Base-by-base conservation (phyloP, 2,329 filamentous ascomycete species). In the Penicillium verrucosum region DNA sequence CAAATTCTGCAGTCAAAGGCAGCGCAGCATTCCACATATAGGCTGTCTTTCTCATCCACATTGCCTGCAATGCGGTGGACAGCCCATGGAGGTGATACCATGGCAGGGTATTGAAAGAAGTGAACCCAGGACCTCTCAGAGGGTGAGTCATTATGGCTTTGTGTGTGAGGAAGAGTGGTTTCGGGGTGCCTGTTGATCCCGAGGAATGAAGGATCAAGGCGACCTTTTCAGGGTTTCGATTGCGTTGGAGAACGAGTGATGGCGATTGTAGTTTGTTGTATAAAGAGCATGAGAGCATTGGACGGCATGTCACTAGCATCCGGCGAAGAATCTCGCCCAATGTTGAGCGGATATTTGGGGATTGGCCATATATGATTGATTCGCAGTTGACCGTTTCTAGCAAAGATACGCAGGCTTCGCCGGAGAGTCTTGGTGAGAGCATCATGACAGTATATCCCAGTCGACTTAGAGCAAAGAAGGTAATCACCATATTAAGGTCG, bases 201-300 rank as follows among this genome's bases (percentile, higher is more conserved):
- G 78, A 80, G 0, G 79, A 81, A 59, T 81, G 79, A 40, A 76
- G 70, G 29, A 80, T 78, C 32, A 79, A 60, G 0, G 73, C 73
- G 1, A 71, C 60, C 46, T 72, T 72, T 47, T 65, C 72, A 25
- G 59, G 58, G 60, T 62, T 66, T 7, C 60, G 61, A 30, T 49
- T 59, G 7, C 60, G 58, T 25, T 61, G 52, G 7, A 70, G 36
- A 23, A 64, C 37, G 8, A 67, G 18, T 3, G 66, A 46, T 1
- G 61, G 57, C 0, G 61, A 56, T 14, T 67, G 57, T 7, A 45
- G 21, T 2, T 42, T 53, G 6, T 54, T 57, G 0, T 60, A 38
- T 7, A 38, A 47, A 11, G 57, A 53, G 2, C 46, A 40, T 27
- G 65, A 32, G 6, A 66, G 52, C 7, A 71, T 64, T 12, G 68